These are phyloP conservation scores for Nemania diffusa DNA, from an alignment of 2,329 filamentous ascomycete genomes.

Conservation along the genomic window DNA sequence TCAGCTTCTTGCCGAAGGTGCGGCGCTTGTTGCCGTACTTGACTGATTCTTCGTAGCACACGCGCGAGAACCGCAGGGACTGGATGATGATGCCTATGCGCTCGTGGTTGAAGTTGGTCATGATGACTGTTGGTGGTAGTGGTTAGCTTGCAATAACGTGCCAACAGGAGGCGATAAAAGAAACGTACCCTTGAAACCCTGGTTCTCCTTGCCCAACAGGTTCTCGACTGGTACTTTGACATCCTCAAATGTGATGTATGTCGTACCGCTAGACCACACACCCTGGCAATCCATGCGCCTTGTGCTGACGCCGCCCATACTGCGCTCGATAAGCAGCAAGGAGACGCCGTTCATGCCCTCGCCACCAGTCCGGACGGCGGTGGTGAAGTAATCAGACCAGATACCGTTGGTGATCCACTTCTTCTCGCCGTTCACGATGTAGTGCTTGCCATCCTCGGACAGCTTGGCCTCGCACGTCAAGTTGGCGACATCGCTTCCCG, in stretches of 20 bases:
- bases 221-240: slow-evolving; percentile 99
- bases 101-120: slow-evolving; percentile 99
- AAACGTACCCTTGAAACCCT: slow-evolving; percentile 83
- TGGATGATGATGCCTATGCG: slow-evolving; percentile 99
- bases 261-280: slow-evolving; percentile 94
- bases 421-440: slow-evolving; percentile 99
- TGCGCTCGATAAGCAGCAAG: slow-evolving; percentile 90
- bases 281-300: slow-evolving; percentile 98
- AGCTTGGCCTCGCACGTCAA: slow-evolving; percentile 95
- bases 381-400: slow-evolving; percentile 98
- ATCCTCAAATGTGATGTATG: slow-evolving; percentile 98
- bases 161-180: background rate
- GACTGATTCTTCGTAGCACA: slow-evolving; percentile 96
- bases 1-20: slow-evolving; percentile 96
- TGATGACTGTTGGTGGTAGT: slow-evolving; percentile 79
- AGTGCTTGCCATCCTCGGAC: slow-evolving; percentile 95
- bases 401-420: slow-evolving; percentile 99
- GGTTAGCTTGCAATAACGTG: slow-evolving; percentile 6
- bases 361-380: slow-evolving; percentile 88
- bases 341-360: slow-evolving; percentile 93
- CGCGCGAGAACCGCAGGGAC: slow-evolving; percentile 91
- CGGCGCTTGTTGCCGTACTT: slow-evolving; percentile 97
- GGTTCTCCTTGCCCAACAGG: slow-evolving; percentile 95
- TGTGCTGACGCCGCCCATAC: slow-evolving; percentile 85
- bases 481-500: slow-evolving; percentile 94